These are phyloP conservation scores for Endocalyx cinctus DNA, from an alignment of 2,329 filamentous ascomycete genomes.

Conservation along the genomic window DNA sequence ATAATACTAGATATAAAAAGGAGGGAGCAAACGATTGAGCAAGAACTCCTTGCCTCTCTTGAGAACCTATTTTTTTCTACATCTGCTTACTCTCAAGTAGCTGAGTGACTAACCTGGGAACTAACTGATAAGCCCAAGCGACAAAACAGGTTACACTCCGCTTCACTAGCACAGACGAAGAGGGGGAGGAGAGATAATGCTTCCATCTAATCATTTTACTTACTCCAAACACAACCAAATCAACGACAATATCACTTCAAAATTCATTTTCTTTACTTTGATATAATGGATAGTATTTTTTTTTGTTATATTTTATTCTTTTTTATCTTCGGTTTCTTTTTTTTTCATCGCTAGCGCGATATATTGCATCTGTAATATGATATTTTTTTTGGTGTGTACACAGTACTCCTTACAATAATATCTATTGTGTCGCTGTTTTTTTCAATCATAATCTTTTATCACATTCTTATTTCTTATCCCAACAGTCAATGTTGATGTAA, in stretches of 20 bases:
- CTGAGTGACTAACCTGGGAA: too few species aligned
- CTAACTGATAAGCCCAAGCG: too few species aligned
- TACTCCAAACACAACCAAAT: too few species aligned
- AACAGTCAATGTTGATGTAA: neutral
- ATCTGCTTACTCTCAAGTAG: too few species aligned
- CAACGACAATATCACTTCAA: too few species aligned
- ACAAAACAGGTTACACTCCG: too few species aligned
- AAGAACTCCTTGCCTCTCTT: too few species aligned
- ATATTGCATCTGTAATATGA: neutral
- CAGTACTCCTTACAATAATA: neutral
- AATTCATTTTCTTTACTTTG: too few species aligned
- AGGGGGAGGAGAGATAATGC: slow-evolving; percentile 1
- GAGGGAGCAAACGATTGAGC: too few species aligned
- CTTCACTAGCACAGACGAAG: neutral
- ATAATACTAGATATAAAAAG: too few species aligned
- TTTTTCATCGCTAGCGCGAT: neutral
- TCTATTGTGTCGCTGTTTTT: neutral
- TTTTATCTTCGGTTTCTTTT: neutral
- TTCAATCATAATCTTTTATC: neutral
- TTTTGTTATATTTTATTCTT: neutral
- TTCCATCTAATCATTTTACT: neutral
- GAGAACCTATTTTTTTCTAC: too few species aligned
- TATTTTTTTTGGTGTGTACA: neutral
- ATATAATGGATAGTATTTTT: neutral
- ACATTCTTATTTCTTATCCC: neutral